Evolutionary conservation across 345 rosid species (phyloP).

Genomic region (Eucalyptus shirleyi): DNA sequence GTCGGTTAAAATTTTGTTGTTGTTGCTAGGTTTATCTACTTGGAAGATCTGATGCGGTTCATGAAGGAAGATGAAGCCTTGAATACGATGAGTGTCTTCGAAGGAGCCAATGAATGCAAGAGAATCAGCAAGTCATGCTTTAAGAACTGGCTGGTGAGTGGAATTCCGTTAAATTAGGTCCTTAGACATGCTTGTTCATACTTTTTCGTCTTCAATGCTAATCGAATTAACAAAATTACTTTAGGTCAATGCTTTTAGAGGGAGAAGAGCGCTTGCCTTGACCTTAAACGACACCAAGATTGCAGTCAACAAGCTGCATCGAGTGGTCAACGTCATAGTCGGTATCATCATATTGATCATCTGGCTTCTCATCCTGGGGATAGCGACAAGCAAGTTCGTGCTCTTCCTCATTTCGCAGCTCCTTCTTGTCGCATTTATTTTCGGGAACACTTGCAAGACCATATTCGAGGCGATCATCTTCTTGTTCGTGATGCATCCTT

Average conservation of each 20-base stretch:
- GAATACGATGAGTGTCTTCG: conserved; percentile 44
- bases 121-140: conserved; percentile 54
- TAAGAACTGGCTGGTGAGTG: conserved; percentile 83
- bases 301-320: conserved; percentile 85
- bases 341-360: conserved; percentile 42
- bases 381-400: conserved; percentile 63
- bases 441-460: conserved; percentile 87
- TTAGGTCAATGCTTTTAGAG: conserved; percentile 82
- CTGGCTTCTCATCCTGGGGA: conserved; percentile 76
- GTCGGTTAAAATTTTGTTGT: not conserved
- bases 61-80: conserved; percentile 54
- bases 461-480: conserved; percentile 74
- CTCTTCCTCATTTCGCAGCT: conserved; percentile 75
- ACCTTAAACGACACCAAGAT: conserved; percentile 89
- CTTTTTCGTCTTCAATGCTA: not conserved
- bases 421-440: conserved; percentile 60
- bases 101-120: conserved; percentile 42
- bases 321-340: conserved; percentile 33
- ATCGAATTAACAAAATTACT: not conserved
- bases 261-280: conserved; percentile 78
- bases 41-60: conserved; percentile 63
- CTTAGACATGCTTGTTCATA: not conserved
- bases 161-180: not conserved
- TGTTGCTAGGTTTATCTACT: conserved; percentile 42
- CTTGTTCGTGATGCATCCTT: conserved; percentile 79